Evolutionary conservation across 805 yeast genomes (phyloP).

Genomic region (Wickerhamomyces rabaulensis): DNA sequence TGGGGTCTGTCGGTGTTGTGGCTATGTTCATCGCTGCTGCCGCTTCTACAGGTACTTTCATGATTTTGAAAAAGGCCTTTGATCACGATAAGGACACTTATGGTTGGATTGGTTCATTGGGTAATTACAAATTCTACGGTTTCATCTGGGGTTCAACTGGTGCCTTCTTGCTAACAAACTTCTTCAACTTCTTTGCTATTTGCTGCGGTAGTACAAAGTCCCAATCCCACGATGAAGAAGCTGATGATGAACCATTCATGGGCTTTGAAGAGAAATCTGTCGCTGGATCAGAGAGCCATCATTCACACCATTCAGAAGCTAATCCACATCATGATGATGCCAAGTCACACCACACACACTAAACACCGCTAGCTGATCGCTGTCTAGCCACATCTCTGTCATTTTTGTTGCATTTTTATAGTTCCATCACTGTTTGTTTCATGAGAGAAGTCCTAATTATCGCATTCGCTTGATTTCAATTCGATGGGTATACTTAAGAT

Average conservation of each 20-base stretch:
- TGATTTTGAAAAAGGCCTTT: constrained; percentile 43
- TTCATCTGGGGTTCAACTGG: constrained; percentile 60
- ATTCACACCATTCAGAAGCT: not conserved
- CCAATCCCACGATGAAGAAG: constrained; percentile 1
- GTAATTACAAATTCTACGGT: constrained; percentile 44
- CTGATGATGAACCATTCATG: constrained; percentile 4
- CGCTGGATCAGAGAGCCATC: not conserved
- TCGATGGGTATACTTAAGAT: not conserved
- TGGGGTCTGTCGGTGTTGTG: constrained; percentile 36
- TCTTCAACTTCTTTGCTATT: constrained; percentile 28
- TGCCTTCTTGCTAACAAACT: constrained; percentile 36
- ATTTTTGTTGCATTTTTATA: not conserved
- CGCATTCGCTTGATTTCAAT: not conserved
- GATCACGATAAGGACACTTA: constrained; percentile 39
- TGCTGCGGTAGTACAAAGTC: constrained; percentile 34
- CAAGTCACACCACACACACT: too few species aligned
- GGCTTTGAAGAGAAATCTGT: constrained; percentile 3
- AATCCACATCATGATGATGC: not conserved
- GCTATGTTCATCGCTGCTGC: constrained; percentile 42
- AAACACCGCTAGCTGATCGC: too few species aligned
- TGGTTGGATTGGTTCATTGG: constrained; percentile 53
- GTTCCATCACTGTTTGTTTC: not conserved
- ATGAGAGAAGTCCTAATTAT: not conserved
- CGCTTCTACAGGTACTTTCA: constrained; percentile 58
- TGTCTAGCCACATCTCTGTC: too few species aligned